phyloP scores from a whole-genome alignment of 1,139 yeast species.

The Hyphopichia buzzinii region DNA sequence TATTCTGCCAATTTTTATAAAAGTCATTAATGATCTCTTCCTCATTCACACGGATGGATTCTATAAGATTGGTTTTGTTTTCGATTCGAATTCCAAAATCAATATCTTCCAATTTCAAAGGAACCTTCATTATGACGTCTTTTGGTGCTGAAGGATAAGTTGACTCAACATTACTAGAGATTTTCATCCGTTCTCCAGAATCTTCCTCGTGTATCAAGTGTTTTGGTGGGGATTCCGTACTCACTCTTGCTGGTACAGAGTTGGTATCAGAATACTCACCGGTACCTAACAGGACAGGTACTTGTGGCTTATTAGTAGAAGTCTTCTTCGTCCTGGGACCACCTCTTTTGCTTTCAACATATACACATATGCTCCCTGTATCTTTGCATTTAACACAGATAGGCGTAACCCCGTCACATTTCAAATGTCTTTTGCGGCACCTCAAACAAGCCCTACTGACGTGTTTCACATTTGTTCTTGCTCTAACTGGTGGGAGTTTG shows the following conservation, averaged over 20 bases:
- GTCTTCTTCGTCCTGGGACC: slow-evolving; percentile 50
- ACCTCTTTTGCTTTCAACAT: slow-evolving; percentile 49
- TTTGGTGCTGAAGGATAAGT: background rate
- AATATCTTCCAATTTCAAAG: no score
- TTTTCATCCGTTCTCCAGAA: slow-evolving; percentile 1
- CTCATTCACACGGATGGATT: no score
- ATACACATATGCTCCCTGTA: slow-evolving; percentile 32
- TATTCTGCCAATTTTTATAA: slow-evolving; percentile 34
- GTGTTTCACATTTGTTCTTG: slow-evolving; percentile 11
- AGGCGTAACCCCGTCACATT: slow-evolving; percentile 48
- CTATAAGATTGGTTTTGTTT: no score
- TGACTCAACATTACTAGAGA: background rate
- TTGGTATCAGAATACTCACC: no score
- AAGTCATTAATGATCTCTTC: slow-evolving; percentile 28
- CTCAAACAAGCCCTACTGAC: slow-evolving; percentile 42
- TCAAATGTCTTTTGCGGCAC: slow-evolving; percentile 48
- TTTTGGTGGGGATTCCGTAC: slow-evolving; percentile 10
- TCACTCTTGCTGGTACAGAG: background rate
- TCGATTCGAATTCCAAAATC: no score
- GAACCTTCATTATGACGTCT: background rate
- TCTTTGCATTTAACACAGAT: slow-evolving; percentile 38
- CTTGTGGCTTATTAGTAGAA: no score
- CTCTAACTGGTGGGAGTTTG: background rate
- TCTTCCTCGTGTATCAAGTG: slow-evolving; percentile 9
- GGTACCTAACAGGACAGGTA: no score